These are phyloP conservation scores for Pseudozyma sp. DNA, from an alignment of 1,284 basidiomycete genomes.

Conservation along the genomic window DNA sequence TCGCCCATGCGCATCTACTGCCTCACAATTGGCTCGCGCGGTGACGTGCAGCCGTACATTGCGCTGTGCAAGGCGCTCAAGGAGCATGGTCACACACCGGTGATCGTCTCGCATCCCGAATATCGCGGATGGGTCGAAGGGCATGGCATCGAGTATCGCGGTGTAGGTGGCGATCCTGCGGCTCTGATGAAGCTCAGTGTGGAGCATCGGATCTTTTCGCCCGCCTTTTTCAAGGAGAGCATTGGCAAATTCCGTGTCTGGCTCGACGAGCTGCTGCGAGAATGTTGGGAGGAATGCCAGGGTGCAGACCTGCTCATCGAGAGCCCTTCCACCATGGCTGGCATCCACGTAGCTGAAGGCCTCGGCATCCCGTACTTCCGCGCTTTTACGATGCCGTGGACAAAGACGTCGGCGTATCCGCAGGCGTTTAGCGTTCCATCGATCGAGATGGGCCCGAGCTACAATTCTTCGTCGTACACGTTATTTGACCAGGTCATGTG, in stretches of 20 bases:
- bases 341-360: conserved; percentile 64
- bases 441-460: conserved; percentile 51
- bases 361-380: conserved; percentile 62
- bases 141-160: conserved; percentile 54
- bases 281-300: conserved; percentile 52
- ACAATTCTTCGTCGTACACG: conserved; percentile 57
- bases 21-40: conserved; percentile 73
- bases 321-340: conserved; percentile 61
- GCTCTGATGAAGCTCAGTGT: conserved; percentile 62
- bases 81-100: conserved; percentile 73
- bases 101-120: conserved; percentile 77
- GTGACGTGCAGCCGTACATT: conserved; percentile 74
- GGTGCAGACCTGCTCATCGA: conserved; percentile 65
- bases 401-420: conserved; percentile 56
- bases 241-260: conserved; percentile 61
- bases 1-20: conserved; percentile 56
- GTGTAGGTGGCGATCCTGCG: conserved; percentile 59
- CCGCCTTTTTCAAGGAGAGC: conserved; percentile 53
- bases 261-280: conserved; percentile 62
- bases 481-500: conserved; percentile 64
- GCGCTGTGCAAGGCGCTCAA: conserved; percentile 71
- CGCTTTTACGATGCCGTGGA: conserved; percentile 67
- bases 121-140: conserved; percentile 75
- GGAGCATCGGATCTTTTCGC: conserved; percentile 55
- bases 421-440: conserved; percentile 63